Conservation (phyloP, 1,284 basidiomycete species). For the Trametes polyzona region DNA sequence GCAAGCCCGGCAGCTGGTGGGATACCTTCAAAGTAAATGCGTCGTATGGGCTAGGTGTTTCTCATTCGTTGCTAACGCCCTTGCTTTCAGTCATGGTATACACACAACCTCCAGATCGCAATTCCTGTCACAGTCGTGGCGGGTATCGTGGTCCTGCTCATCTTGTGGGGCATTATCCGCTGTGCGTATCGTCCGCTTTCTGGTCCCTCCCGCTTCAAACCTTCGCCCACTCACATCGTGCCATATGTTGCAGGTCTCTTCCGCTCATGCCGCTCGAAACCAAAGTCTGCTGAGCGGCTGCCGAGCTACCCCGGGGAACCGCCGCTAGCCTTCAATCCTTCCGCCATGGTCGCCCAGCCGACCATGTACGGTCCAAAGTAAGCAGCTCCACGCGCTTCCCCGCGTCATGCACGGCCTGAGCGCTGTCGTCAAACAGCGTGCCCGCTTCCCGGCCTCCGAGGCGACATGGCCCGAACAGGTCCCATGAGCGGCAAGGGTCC, state of each 20-base stretch:
- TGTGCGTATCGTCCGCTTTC: constrained; percentile 11
- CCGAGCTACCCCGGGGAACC: constrained; percentile 20
- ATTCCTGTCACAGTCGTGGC: constrained; percentile 81
- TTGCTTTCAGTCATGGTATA: constrained; percentile 64
- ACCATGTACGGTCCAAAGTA: constrained; percentile 21
- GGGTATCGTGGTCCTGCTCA: constrained; percentile 60
- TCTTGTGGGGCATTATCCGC: constrained; percentile 19
- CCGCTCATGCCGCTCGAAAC: constrained; percentile 7
- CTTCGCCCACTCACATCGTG: not conserved
- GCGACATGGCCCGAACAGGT: not conserved
- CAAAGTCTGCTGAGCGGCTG: constrained; percentile 13
- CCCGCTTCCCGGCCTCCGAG: constrained; percentile 1
- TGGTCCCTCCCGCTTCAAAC: too few relatives aligned
- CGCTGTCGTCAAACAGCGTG: not conserved
- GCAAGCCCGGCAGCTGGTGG: constrained; percentile 65
- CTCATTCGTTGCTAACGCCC: not conserved
- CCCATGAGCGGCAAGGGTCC: constrained; percentile 9
- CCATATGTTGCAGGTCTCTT: constrained; percentile 13
- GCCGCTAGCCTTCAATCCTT: constrained; percentile 18
- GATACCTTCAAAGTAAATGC: constrained; percentile 62
- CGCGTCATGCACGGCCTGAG: not conserved
- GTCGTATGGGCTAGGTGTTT: not conserved
- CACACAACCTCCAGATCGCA: constrained; percentile 77
- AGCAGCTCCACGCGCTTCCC: not conserved
- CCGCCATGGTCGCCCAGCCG: constrained; percentile 15